Base-by-base conservation (phyloP, 441 rosid species). In the Euphorbia neoarborescens region DNA sequence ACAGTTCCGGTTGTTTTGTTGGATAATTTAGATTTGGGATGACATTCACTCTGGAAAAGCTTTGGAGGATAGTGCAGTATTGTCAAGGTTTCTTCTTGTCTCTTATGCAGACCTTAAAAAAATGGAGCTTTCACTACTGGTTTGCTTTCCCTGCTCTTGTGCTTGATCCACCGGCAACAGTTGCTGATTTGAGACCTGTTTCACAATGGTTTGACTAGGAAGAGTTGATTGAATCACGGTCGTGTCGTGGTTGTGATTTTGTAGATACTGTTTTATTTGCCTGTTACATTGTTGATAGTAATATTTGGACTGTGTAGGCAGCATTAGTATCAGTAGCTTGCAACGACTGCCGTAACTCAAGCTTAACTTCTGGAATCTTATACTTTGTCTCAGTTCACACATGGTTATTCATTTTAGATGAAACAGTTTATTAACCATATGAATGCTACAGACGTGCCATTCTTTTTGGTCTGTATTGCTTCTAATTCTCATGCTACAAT, bases 61-160 rank as follows among this genome's bases (percentile, higher is more conserved):
- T 34, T 53, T 88, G 75, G 92, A 89, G 79, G 91, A 94, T 62
- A 67, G 82, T 83, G 79, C 90, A 27, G 57, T 80, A 37, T 78
- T 91, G 57, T 85, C 89, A 30, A 87, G 96, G 84, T 89, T 94
- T 75, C 85, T 94, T 13, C 82, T 94, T 67, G 86, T 91, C 75
- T 90, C 99, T 0, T 94, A 84, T 44, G 96, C 96, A 0, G 97
- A 94, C 84, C 81, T 94, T 68, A 94, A 94, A 60, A n/a, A 91
- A 87, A 56, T 91, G 99, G 99, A 91, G 77, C 68, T 94, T 94
- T 71, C 86, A 84, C 71, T 94, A 94, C 72, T 86, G 96, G 91
- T 83, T 94, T 87, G 94, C 96, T 25, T 94, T 94, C 70, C 97
- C 97, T 72, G 96, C 92, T 34, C 83, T 94, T 69, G 88, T 81